phyloP scores from a whole-genome alignment of 768 basidiomycete species.

The Hortiboletus campestris region DNA sequence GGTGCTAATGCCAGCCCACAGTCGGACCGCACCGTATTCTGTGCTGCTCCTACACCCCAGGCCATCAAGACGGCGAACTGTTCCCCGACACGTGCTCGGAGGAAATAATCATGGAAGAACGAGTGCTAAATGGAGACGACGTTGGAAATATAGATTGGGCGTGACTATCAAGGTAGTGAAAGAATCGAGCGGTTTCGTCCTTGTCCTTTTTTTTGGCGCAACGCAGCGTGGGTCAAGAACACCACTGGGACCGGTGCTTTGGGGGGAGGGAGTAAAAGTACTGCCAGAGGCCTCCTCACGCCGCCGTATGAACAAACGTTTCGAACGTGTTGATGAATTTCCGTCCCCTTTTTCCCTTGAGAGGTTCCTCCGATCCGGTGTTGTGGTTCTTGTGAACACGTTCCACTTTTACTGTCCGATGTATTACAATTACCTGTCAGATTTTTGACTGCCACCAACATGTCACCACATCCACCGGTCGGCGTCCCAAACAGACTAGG shows the following conservation, averaged over 20 bases:
- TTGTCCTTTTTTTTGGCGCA: neutral
- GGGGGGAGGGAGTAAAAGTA: neutral
- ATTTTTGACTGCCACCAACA: constrained; percentile 10
- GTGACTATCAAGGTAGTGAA: neutral
- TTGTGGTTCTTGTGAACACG: constrained; percentile 1
- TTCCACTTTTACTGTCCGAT: neutral
- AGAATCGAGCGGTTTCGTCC: no score
- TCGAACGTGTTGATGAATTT: constrained; percentile 8
- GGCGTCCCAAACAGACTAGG: constrained; percentile 3
- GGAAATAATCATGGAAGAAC: constrained; percentile 2
- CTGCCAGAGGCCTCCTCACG: neutral
- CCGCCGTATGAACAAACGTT: constrained; percentile 5
- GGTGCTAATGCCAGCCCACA: constrained; percentile 13
- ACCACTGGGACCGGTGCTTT: neutral
- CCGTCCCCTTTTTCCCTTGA: neutral
- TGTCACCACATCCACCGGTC: constrained; percentile 12
- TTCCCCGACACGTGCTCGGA: constrained; percentile 13
- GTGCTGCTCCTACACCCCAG: neutral
- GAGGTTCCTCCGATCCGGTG: neutral
- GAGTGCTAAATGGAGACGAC: neutral
- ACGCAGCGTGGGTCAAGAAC: neutral
- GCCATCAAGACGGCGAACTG: constrained; percentile 11
- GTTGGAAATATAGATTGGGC: neutral
- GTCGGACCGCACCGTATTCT: neutral
- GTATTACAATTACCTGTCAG: constrained; percentile 19